Conservation (phyloP, 1,139 yeast genomes). For the Yarrowia galli region DNA sequence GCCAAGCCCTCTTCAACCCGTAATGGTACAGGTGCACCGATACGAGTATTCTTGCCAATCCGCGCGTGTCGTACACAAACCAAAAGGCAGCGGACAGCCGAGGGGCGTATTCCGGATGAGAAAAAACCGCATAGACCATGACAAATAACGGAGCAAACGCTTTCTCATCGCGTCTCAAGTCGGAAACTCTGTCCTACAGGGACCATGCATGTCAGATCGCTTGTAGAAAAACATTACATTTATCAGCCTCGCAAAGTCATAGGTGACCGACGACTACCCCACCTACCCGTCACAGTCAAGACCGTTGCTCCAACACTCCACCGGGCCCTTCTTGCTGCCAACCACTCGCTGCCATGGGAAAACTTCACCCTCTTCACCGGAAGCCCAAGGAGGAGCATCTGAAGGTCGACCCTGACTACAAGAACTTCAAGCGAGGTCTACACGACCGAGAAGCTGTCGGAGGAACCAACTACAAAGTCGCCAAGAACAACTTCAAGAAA, state of each 20-base stretch:
- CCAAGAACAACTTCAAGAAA: conserved; percentile 20
- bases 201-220: conserved; percentile 26
- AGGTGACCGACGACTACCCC: conserved; percentile 13
- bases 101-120: not conserved
- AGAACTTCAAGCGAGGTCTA: conserved; percentile 14
- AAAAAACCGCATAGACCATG: not conserved
- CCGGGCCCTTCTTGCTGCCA: not conserved
- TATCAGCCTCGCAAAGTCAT: conserved; percentile 19
- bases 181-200: conserved; percentile 32
- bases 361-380: conserved; percentile 32
- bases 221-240: conserved; percentile 18
- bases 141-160: not conserved
- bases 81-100: not conserved
- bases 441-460: conserved; percentile 35
- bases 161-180: conserved; percentile 7
- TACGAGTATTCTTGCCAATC: conserved; percentile 1
- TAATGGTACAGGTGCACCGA: conserved; percentile 24
- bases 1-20: conserved; percentile 26
- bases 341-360: conserved; percentile 26
- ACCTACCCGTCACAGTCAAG: not conserved
- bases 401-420: conserved; percentile 9
- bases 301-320: not conserved
- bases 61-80: not conserved
- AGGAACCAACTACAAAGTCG: conserved; percentile 29
- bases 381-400: conserved; percentile 30